Evolutionary conservation across 345 rosid genomes (phyloP).

Genomic region (Eucalyptus cloeziana): DNA sequence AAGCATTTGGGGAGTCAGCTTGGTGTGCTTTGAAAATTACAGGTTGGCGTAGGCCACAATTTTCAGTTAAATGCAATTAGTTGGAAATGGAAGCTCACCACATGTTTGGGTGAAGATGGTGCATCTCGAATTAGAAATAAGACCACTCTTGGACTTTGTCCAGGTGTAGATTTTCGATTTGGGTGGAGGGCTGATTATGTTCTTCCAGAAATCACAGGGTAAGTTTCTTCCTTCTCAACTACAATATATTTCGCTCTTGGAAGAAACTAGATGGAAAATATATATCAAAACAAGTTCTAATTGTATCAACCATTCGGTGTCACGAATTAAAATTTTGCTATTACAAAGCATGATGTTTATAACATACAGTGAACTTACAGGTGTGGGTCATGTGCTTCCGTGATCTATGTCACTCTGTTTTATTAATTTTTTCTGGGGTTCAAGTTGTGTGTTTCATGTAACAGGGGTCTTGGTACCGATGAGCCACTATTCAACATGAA

Average conservation of each 20-base stretch:
- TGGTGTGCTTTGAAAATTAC: background rate
- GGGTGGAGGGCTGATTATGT: conserved; percentile 92
- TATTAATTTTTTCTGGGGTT: background rate
- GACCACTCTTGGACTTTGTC: conserved; percentile 65
- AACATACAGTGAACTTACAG: background rate
- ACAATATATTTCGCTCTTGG: background rate
- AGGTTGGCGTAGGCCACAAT: conserved; percentile 86
- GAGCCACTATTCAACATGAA: conserved; percentile 81
- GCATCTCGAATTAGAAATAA: conserved; percentile 71
- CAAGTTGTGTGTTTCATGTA: conserved; percentile 1
- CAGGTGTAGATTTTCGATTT: conserved; percentile 78
- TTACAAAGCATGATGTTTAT: background rate
- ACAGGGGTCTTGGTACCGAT: conserved; percentile 69
- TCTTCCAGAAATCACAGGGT: conserved; percentile 81
- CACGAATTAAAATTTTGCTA: background rate
- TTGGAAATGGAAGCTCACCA: conserved; percentile 89
- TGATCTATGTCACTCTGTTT: background rate
- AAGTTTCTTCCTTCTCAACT: conserved; percentile 5
- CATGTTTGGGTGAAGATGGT: conserved; percentile 86
- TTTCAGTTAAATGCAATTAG: conserved; percentile 65
- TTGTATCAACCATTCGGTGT: background rate
- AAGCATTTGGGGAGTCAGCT: background rate
- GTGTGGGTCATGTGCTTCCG: background rate
- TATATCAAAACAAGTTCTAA: background rate
- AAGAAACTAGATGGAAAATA: background rate